Conservation (phyloP, 2,329 filamentous ascomycete species). For the Nemania diffusa region DNA sequence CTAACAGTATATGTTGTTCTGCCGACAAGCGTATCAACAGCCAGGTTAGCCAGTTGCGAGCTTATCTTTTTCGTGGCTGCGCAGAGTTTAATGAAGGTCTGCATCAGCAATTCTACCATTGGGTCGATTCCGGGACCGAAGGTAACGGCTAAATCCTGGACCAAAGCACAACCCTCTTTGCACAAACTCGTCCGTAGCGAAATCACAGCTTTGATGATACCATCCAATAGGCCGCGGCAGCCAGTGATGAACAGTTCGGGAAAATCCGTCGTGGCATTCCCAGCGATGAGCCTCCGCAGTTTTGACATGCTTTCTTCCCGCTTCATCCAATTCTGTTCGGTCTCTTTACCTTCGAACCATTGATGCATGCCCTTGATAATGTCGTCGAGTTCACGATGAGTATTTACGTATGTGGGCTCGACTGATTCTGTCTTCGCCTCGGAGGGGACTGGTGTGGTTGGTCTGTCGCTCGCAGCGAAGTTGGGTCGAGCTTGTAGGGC, state of each 20-base stretch:
- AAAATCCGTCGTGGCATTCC: slow-evolving; percentile 84
- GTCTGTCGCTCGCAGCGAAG: slow-evolving; percentile 61
- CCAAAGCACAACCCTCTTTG: slow-evolving; percentile 82
- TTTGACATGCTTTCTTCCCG: slow-evolving; percentile 84
- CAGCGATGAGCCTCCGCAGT: slow-evolving; percentile 80
- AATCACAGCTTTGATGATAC: slow-evolving; percentile 84
- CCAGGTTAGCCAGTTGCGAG: slow-evolving; percentile 82
- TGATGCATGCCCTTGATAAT: slow-evolving; percentile 82
- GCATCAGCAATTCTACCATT: slow-evolving; percentile 90
- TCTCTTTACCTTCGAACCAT: slow-evolving; percentile 87
- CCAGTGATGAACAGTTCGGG: slow-evolving; percentile 74
- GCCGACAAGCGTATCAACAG: slow-evolving; percentile 82
- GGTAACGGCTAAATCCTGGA: slow-evolving; percentile 84
- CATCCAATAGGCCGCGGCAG: slow-evolving; percentile 81
- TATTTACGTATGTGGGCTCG: slow-evolving; percentile 86
- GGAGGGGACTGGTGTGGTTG: slow-evolving; percentile 71
- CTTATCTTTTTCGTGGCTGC: slow-evolving; percentile 92
- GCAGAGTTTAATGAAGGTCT: slow-evolving; percentile 88
- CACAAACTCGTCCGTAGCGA: slow-evolving; percentile 91
- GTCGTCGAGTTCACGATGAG: slow-evolving; percentile 87
- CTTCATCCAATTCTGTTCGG: slow-evolving; percentile 89
- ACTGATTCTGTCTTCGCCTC: slow-evolving; percentile 75
- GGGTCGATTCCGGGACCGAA: slow-evolving; percentile 84
- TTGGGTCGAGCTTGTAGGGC: slow-evolving; percentile 52
- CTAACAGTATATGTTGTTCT: slow-evolving; percentile 82